Evolutionary conservation across 768 basidiomycete species (phyloP).

Genomic region (Pleurotus tuoliensis): DNA sequence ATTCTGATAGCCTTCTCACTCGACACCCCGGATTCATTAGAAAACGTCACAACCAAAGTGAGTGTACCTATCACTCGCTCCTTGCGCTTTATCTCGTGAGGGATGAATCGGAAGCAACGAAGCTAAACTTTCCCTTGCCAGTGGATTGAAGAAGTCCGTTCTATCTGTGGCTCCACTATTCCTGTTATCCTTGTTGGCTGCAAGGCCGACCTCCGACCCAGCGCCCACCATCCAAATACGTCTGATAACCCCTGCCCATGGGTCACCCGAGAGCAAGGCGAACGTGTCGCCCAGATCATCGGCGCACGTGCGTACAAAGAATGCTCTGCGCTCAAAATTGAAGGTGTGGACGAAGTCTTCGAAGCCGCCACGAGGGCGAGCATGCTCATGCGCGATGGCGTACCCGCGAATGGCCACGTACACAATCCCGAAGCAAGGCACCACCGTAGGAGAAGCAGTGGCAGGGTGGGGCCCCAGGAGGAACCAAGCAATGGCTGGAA

Average conservation of each 20-base stretch:
- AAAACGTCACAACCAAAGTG: constrained; percentile 93
- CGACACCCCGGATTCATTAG: constrained; percentile 94
- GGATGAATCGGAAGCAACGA: constrained; percentile 2
- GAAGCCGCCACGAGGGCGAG: constrained; percentile 95
- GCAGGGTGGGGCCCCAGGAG: constrained; percentile 1
- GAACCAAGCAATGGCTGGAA: constrained; percentile 5
- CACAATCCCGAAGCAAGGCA: constrained; percentile 35
- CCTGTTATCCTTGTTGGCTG: constrained; percentile 96
- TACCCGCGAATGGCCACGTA: constrained; percentile 42
- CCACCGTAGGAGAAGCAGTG: constrained; percentile 53
- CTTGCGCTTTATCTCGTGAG: constrained; percentile 7
- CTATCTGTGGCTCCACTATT: constrained; percentile 89
- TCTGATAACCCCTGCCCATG: constrained; percentile 44
- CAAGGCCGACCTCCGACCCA: constrained; percentile 88
- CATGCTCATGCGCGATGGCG: constrained; percentile 92
- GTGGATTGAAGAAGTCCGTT: constrained; percentile 99
- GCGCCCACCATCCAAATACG: constrained; percentile 40
- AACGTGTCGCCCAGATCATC: constrained; percentile 76
- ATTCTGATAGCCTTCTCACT: constrained; percentile 97
- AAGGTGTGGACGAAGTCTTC: constrained; percentile 96
- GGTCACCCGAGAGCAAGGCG: constrained; percentile 77
- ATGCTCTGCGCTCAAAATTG: constrained; percentile 84
- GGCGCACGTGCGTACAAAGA: constrained; percentile 95
- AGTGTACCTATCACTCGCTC: constrained; percentile 14
- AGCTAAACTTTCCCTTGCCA: constrained; percentile 26